Evolutionary conservation across 441 rosid genomes (phyloP), one percentile per base, ranked within the genome.

Genomic region (Arabidopsis lyrata): DNA sequence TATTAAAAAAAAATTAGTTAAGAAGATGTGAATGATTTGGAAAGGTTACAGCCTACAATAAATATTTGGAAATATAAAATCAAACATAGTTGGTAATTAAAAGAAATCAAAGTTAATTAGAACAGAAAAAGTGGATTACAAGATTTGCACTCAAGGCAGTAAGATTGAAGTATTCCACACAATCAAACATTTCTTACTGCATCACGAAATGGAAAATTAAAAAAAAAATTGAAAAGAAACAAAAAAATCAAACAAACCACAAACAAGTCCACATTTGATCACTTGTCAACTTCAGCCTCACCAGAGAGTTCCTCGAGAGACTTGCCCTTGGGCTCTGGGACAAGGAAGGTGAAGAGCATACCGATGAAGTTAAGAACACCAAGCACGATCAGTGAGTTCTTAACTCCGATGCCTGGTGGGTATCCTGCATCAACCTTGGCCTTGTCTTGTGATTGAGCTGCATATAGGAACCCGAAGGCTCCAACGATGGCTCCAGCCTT

Each of bases 241-340:
- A 49, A 47, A 54, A 0, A 38, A 11, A 10, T 22, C 24, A 59
- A 39, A 38, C 18, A 39, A 32, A 35, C 12, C 12, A 49, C 49
- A 70, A 65, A 48, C n/a, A 36, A n/a, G n/a, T n/a, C n/a, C n/a
- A 34, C 2, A 9, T 18, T 35, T 41, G 31, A 67, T 75, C 69
- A 68, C 7, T 75, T 47, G 15, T 74, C 78, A 29, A 66, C 85
- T 5, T 81, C 85, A 3, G 78, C 60, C 35, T 87, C 91, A 5
- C 91, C 87, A 0, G 89, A 79, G n/a, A 87, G 71, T 2, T 87
- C 91, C 61, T 87, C 91, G 4, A 85, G 73, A 3, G 91, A 87
- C 39, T 76, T 83, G 0, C 91, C 91, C 55, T 83, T 87, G 0
- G 88, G 72, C 22, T 87, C 88, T 0, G 91, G 87, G 2, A 85